Percentiles rank a stretch among this genome's conserved stretches.
Evolutionary conservation across 2,329 filamentous ascomycete genomes (phyloP).

Genomic region (Trichoderma endophyticum): DNA sequence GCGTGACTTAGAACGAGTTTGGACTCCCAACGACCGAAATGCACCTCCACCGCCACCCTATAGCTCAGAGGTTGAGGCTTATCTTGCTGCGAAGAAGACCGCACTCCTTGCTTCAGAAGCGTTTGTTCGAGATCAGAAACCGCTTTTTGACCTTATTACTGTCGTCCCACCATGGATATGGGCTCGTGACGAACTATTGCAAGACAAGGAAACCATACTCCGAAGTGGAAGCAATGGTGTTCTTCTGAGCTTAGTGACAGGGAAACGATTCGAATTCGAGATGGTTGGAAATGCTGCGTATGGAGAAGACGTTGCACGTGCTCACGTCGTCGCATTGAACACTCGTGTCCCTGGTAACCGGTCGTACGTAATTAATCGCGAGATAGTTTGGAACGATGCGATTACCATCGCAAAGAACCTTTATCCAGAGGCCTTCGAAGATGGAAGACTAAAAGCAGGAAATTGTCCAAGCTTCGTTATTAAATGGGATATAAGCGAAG

Average conservation of each 20-base stretch:
- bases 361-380: background rate
- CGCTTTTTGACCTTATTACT: background rate
- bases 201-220: background rate
- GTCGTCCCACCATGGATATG: background rate
- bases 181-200: background rate
- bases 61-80: background rate
- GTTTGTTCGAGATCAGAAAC: background rate
- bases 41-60: background rate
- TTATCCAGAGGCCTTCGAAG: background rate
- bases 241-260: background rate
- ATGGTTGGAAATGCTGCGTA: background rate
- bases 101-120: background rate
- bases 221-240: background rate
- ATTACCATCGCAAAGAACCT: background rate
- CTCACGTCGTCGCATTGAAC: background rate
- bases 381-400: background rate
- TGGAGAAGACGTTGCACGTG: background rate
- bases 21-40: background rate
- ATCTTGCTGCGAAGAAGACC: background rate
- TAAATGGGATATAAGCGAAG: background rate
- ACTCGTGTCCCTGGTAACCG: background rate
- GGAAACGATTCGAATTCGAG: background rate
- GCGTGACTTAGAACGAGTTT: background rate
- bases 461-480: background rate
- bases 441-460: background rate